Evolutionary conservation across 2,329 filamentous ascomycete species (phyloP).

Genomic region (Apiospora malaysiana): DNA sequence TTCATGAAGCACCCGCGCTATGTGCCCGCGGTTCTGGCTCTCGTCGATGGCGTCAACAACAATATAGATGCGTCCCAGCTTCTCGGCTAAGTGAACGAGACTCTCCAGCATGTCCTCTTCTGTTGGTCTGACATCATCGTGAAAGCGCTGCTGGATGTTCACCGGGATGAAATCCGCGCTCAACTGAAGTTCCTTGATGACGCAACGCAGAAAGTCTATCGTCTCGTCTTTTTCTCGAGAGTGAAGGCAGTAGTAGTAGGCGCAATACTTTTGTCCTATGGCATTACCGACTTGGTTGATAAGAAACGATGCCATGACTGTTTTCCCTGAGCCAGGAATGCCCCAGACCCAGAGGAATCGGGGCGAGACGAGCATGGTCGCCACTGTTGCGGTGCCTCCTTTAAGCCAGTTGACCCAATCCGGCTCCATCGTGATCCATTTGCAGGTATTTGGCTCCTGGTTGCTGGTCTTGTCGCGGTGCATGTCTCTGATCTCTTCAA

Average conservation of each 20-base stretch:
- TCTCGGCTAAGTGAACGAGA: slow-evolving; percentile 30
- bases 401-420: slow-evolving; percentile 4
- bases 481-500: background rate
- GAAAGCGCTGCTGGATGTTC: slow-evolving; percentile 23
- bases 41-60: slow-evolving; percentile 41
- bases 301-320: slow-evolving; percentile 37
- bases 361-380: background rate
- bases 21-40: slow-evolving; percentile 31
- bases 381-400: background rate
- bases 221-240: slow-evolving; percentile 37
- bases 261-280: slow-evolving; percentile 28
- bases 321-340: slow-evolving; percentile 37
- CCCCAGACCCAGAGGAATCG: slow-evolving; percentile 30
- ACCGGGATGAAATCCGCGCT: slow-evolving; percentile 25
- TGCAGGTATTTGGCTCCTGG: slow-evolving; percentile 20
- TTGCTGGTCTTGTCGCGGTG: slow-evolving; percentile 6
- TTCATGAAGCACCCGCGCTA: slow-evolving; percentile 31
- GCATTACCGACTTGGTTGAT: slow-evolving; percentile 30
- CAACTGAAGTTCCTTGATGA: slow-evolving; percentile 34
- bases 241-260: slow-evolving; percentile 42
- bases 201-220: slow-evolving; percentile 34
- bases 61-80: slow-evolving; percentile 32
- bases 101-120: slow-evolving; percentile 30
- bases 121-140: slow-evolving; percentile 20
- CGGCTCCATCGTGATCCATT: slow-evolving; percentile 1